A percentile compares a stretch with the other conserved stretches of the same genome.
These are phyloP conservation scores for Aspergillus novoparasiticus DNA, from an alignment of 2,329 filamentous ascomycete species.

Conservation along the genomic window DNA sequence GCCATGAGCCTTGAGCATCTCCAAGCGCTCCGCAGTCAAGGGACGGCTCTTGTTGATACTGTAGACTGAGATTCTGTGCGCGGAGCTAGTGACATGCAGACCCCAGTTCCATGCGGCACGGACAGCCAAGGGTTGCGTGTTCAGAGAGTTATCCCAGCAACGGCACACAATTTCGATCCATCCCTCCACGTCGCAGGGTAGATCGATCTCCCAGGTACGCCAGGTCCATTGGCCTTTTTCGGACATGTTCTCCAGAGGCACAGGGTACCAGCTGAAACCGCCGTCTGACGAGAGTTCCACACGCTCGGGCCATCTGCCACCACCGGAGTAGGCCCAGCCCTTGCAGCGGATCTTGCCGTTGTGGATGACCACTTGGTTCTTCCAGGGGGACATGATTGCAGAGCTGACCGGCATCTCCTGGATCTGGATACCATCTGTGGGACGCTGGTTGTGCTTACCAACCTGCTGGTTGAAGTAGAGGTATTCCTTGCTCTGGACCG, in stretches of 20 bases:
- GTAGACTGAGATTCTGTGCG: slow-evolving; percentile 43
- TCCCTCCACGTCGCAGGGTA: slow-evolving; percentile 65
- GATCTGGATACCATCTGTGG: slow-evolving; percentile 65
- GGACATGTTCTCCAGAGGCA: slow-evolving; percentile 62
- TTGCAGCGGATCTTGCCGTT: slow-evolving; percentile 59
- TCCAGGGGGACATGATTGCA: slow-evolving; percentile 66
- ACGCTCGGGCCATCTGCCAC: slow-evolving; percentile 62
- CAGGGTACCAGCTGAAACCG: slow-evolving; percentile 65
- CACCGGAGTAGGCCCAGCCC: slow-evolving; percentile 63
- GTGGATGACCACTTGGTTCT: slow-evolving; percentile 64
- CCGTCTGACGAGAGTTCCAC: slow-evolving; percentile 67
- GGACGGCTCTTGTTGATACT: slow-evolving; percentile 37
- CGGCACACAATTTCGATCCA: slow-evolving; percentile 63
- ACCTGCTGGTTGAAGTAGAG: slow-evolving; percentile 70
- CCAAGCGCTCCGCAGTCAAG: slow-evolving; percentile 31
- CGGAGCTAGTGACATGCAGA: slow-evolving; percentile 42
- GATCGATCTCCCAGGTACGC: slow-evolving; percentile 64
- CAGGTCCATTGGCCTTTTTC: slow-evolving; percentile 66
- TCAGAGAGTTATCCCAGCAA: slow-evolving; percentile 65
- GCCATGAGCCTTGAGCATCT: slow-evolving; percentile 5
- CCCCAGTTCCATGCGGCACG: slow-evolving; percentile 56
- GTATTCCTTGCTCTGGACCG: slow-evolving; percentile 67
- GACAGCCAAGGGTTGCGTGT: slow-evolving; percentile 61
- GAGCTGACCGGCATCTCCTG: slow-evolving; percentile 72
- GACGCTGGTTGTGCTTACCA: slow-evolving; percentile 66